Percentiles rank a stretch among this genome's conserved stretches.
These are phyloP conservation scores for Asclepias syriaca DNA, from an alignment of 257 asterid species.

Conservation along the genomic window DNA sequence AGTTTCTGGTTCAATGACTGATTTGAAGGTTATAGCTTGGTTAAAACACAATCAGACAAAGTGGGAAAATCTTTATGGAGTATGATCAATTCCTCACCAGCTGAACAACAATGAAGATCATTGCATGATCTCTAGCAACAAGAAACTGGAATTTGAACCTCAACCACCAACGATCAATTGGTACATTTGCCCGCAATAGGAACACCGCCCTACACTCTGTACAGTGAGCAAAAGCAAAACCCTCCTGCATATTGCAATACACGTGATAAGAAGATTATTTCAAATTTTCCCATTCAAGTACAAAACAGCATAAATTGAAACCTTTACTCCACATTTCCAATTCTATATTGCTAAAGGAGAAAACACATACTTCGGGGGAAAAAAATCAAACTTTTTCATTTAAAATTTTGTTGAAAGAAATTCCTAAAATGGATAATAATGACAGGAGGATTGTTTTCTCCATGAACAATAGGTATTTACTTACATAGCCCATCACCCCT, in stretches of 20 bases:
- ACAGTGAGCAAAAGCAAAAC: constrained; percentile 99
- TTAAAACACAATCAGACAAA: background rate
- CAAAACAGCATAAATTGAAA: too few species aligned
- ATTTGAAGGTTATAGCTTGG: background rate
- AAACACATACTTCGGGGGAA: background rate
- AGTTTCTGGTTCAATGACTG: background rate
- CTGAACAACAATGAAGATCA: constrained; percentile 87
- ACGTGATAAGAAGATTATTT: constrained; percentile 12
- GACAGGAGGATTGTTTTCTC: background rate
- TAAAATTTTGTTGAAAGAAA: background rate
- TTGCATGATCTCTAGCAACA: constrained; percentile 94
- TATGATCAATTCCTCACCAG: constrained; percentile 51
- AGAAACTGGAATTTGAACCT: constrained; percentile 94
- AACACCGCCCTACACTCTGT: constrained; percentile 97
- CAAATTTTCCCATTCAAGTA: background rate
- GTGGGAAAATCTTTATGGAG: background rate
- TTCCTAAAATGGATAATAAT: background rate
- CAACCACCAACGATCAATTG: constrained; percentile 99
- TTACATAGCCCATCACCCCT: background rate
- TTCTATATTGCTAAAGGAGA: background rate
- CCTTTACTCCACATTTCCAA: background rate
- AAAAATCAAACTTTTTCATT: background rate
- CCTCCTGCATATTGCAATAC: constrained; percentile 68
- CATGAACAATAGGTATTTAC: background rate
- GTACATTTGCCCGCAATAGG: constrained; percentile 92